phyloP scores from a whole-genome alignment of 805 yeast species.

The Spencermartinsiella europaea region DNA sequence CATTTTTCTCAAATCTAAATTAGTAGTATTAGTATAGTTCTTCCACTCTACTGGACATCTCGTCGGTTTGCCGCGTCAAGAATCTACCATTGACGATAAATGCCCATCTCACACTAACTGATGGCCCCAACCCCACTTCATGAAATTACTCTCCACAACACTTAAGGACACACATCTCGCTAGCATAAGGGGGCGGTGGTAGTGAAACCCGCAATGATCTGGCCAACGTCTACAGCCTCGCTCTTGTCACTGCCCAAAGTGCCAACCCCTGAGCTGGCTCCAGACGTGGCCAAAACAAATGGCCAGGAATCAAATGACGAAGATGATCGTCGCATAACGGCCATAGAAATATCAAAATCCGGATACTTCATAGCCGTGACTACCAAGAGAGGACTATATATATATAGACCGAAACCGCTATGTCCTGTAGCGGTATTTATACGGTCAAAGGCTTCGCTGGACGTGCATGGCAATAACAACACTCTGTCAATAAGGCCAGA shows the following conservation, averaged over 20 bases:
- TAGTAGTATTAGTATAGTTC: no score
- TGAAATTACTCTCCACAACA: no score
- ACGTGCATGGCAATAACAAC: conserved; percentile 44
- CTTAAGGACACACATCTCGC: no score
- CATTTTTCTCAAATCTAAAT: no score
- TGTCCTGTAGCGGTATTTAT: conserved; percentile 46
- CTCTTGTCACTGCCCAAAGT: conserved; percentile 24
- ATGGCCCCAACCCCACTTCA: no score
- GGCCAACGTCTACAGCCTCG: conserved; percentile 32
- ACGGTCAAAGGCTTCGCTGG: conserved; percentile 41
- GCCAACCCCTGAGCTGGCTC: conserved; percentile 8
- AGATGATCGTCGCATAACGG: conserved; percentile 33
- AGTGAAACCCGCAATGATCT: conserved; percentile 27
- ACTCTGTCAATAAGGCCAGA: conserved; percentile 39
- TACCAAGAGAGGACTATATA: conserved; percentile 36
- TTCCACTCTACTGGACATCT: no score
- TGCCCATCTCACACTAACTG: no score
- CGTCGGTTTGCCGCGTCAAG: no score
- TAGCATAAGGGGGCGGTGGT: no score
- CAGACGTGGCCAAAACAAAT: background rate
- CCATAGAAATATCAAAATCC: conserved; percentile 26
- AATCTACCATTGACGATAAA: no score
- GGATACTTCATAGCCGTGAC: conserved; percentile 32
- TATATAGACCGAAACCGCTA: conserved; percentile 39
- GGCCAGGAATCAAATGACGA: conserved; percentile 4